Percentiles rank a stretch among this genome's conserved stretches.
phyloP scores from a whole-genome alignment of 768 basidiomycete species.

The Saitozyma podzolica region DNA sequence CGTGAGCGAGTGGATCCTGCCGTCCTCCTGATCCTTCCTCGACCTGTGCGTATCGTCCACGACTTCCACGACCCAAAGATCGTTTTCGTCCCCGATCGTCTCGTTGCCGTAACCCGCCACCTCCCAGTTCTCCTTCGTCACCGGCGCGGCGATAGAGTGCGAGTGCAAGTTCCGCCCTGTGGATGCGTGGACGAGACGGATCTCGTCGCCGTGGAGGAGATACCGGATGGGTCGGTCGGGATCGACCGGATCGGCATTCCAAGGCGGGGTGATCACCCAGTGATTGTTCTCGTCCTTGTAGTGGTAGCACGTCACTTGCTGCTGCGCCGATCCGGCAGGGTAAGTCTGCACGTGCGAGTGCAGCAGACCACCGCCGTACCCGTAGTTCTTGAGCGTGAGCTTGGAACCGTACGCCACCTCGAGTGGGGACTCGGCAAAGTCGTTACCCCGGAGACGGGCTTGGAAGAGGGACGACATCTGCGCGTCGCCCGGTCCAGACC shows the following conservation, averaged over 20 bases:
- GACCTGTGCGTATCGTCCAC: constrained; percentile 80
- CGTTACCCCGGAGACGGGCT: constrained; percentile 90
- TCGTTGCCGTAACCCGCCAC: constrained; percentile 91
- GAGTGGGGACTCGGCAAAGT: constrained; percentile 88
- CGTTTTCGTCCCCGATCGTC: constrained; percentile 81
- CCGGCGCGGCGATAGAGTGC: constrained; percentile 79
- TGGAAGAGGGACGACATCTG: constrained; percentile 99
- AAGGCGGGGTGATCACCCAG: constrained; percentile 75
- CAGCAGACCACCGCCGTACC: constrained; percentile 92
- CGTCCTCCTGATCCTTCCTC: constrained; percentile 59
- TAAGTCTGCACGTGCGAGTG: constrained; percentile 97
- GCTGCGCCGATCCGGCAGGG: constrained; percentile 86
- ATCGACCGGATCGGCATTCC: constrained; percentile 74
- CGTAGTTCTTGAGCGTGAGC: constrained; percentile 93
- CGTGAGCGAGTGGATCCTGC: constrained; percentile 82
- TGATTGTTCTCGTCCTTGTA: constrained; percentile 99
- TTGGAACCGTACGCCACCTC: constrained; percentile 89
- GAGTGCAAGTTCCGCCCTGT: constrained; percentile 92
- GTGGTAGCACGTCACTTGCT: constrained; percentile 98
- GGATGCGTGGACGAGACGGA: constrained; percentile 77
- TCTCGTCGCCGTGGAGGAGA: constrained; percentile 70
- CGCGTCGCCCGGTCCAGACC: constrained; percentile 92
- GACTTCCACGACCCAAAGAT: constrained; percentile 89
- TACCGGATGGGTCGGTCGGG: constrained; percentile 61
- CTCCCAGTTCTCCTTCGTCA: constrained; percentile 85